Evolutionary conservation across 2,329 filamentous ascomycete species (phyloP).

Genomic region (Pseudocercospora musae): DNA sequence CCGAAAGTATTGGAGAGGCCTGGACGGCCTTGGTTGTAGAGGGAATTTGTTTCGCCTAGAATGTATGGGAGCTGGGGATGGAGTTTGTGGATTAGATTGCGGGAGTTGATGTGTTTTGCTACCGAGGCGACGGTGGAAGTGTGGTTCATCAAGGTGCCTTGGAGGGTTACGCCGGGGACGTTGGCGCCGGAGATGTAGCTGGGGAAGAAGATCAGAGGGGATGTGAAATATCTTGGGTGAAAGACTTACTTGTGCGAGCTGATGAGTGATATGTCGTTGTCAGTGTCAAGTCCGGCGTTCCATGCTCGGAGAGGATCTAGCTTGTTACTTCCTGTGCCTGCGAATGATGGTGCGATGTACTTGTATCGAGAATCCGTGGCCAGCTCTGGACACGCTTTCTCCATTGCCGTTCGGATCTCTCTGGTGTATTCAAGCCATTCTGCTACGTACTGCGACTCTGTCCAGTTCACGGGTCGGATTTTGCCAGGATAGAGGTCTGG

Average conservation of each 20-base stretch:
- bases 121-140: constrained; percentile 51
- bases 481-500: constrained; percentile 58
- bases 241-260: constrained; percentile 58
- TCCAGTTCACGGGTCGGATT: constrained; percentile 53
- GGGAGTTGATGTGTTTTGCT: constrained; percentile 48
- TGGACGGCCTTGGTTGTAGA: constrained; percentile 60
- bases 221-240: neutral
- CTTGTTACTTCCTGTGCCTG: constrained; percentile 45
- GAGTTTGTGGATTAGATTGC: constrained; percentile 41
- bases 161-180: constrained; percentile 59
- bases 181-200: constrained; percentile 62
- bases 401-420: constrained; percentile 47
- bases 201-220: neutral
- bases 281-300: constrained; percentile 52
- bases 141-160: constrained; percentile 63
- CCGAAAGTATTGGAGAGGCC: constrained; percentile 64
- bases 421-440: constrained; percentile 58
- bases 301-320: constrained; percentile 53
- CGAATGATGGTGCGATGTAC: constrained; percentile 60
- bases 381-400: constrained; percentile 52
- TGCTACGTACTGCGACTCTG: constrained; percentile 53
- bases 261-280: constrained; percentile 52
- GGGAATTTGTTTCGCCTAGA: constrained; percentile 60
- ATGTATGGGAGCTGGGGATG: constrained; percentile 50
- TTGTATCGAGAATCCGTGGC: constrained; percentile 42